A percentile compares a stretch with the other conserved stretches of the same genome.
Conservation (phyloP, 768 basidiomycete species). For the Cystoderma amianthinum region DNA sequence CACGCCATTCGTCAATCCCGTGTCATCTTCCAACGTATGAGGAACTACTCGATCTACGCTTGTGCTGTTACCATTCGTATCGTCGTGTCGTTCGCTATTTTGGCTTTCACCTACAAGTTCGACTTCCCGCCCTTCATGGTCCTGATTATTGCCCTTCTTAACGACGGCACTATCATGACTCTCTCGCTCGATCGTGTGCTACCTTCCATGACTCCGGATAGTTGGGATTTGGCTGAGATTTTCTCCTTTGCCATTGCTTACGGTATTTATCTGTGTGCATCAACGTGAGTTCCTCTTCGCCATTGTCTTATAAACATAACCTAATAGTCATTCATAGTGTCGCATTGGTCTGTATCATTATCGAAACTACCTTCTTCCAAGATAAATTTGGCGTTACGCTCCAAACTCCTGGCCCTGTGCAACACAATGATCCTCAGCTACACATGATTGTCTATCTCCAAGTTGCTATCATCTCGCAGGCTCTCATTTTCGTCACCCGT, state of each 20-base stretch:
- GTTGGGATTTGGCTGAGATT: conserved; percentile 95
- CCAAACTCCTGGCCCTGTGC: conserved; percentile 21
- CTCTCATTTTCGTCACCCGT: conserved; percentile 94
- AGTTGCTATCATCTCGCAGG: conserved; percentile 98
- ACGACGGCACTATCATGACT: conserved; percentile 99
- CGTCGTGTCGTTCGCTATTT: conserved; percentile 93
- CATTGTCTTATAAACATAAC: neutral
- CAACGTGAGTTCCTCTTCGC: conserved; percentile 63
- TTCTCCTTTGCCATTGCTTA: conserved; percentile 95
- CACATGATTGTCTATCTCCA: conserved; percentile 93
- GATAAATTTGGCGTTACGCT: conserved; percentile 73
- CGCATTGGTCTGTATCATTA: conserved; percentile 74
- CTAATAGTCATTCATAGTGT: conserved; percentile 36
- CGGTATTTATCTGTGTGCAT: conserved; percentile 87
- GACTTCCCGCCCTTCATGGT: conserved; percentile 99
- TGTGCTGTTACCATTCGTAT: conserved; percentile 98
- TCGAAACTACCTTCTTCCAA: conserved; percentile 88
- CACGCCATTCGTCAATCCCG: conserved; percentile 98
- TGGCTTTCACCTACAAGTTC: conserved; percentile 94
- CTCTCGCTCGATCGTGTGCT: conserved; percentile 93
- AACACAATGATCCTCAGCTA: conserved; percentile 62
- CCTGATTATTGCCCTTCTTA: conserved; percentile 92
- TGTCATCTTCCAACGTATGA: conserved; percentile 99
- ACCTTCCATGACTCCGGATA: conserved; percentile 87
- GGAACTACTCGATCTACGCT: conserved; percentile 97